These are phyloP conservation scores for Bassia scoparia DNA, from an alignment of 148 eudicot species.

Conservation along the genomic window DNA sequence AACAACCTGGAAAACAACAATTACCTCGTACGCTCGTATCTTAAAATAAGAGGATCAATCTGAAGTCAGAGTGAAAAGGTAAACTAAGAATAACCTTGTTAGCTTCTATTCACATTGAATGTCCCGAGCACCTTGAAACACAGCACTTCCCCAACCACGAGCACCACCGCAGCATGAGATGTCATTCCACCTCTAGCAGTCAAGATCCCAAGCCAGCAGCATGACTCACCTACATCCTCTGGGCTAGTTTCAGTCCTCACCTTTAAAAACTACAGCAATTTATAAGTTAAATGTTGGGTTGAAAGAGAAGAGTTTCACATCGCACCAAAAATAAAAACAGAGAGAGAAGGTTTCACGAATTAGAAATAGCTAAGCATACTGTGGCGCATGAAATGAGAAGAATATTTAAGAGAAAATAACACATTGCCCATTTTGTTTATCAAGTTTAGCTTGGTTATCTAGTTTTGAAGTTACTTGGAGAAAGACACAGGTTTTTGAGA, in stretches of 20 bases:
- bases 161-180: slow-evolving; percentile 99
- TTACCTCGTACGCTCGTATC: not conserved
- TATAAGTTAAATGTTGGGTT: not conserved
- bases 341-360: too few relatives aligned
- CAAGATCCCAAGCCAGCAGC: slow-evolving; percentile 85
- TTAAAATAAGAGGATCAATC: not conserved
- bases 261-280: slow-evolving; percentile 28
- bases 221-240: slow-evolving; percentile 99
- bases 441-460: too few relatives aligned
- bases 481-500: too few relatives aligned
- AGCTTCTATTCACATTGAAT: slow-evolving; percentile 74
- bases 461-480: too few relatives aligned
- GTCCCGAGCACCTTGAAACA: slow-evolving; percentile 87
- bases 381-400: too few relatives aligned
- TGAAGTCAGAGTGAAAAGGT: not conserved
- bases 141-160: slow-evolving; percentile 99
- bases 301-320: not conserved
- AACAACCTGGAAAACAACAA: slow-evolving; percentile 44
- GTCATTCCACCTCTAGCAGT: slow-evolving; percentile 99
- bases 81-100: slow-evolving; percentile 48
- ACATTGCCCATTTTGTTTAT: too few relatives aligned
- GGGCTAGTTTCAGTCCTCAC: slow-evolving; percentile 97
- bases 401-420: too few relatives aligned
- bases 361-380: too few relatives aligned
- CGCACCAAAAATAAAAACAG: too few relatives aligned